Conservation (phyloP, 2,329 filamentous ascomycete genomes). For the Colletotrichum liaoningense region DNA sequence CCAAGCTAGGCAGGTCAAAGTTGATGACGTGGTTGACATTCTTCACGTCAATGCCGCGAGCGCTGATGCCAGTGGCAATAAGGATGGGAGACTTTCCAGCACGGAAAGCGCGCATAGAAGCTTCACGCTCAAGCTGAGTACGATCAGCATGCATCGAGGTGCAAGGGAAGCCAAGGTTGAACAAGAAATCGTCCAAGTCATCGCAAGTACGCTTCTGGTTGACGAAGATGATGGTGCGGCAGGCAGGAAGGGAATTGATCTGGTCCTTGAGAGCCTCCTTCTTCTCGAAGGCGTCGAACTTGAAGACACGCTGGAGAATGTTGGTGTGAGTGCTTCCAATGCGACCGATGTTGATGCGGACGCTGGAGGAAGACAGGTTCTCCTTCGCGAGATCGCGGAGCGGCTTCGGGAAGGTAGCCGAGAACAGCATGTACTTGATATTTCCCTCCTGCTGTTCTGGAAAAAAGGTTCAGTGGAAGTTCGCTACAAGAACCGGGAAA, state of each 20-base stretch:
- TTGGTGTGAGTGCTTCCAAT: slow-evolving; percentile 85
- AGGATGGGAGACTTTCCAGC: slow-evolving; percentile 80
- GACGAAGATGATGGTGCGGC: slow-evolving; percentile 89
- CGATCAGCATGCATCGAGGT: slow-evolving; percentile 91
- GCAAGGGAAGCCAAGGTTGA: slow-evolving; percentile 80
- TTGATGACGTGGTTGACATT: slow-evolving; percentile 95
- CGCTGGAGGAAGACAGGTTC: slow-evolving; percentile 78
- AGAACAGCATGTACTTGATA: slow-evolving; percentile 84
- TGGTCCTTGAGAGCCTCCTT: slow-evolving; percentile 78
- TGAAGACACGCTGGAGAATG: slow-evolving; percentile 82
- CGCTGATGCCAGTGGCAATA: slow-evolving; percentile 86
- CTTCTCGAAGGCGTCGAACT: slow-evolving; percentile 75
- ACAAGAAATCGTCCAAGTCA: slow-evolving; percentile 87
- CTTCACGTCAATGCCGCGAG: slow-evolving; percentile 88
- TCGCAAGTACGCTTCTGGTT: slow-evolving; percentile 85
- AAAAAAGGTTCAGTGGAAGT: slow-evolving; percentile 39
- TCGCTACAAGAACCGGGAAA: background rate
- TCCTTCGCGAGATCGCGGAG: slow-evolving; percentile 81
- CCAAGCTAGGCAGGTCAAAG: slow-evolving; percentile 81
- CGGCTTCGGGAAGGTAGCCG: slow-evolving; percentile 89
- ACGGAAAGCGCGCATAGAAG: slow-evolving; percentile 88
- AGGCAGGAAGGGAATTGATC: slow-evolving; percentile 75
- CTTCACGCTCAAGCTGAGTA: slow-evolving; percentile 91
- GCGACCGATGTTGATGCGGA: slow-evolving; percentile 88
- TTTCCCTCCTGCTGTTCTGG: slow-evolving; percentile 80